Percentiles rank a stretch among this genome's conserved stretches.
Evolutionary conservation across 2,329 filamentous ascomycete genomes (phyloP).

Genomic region (Bisporella sp.): DNA sequence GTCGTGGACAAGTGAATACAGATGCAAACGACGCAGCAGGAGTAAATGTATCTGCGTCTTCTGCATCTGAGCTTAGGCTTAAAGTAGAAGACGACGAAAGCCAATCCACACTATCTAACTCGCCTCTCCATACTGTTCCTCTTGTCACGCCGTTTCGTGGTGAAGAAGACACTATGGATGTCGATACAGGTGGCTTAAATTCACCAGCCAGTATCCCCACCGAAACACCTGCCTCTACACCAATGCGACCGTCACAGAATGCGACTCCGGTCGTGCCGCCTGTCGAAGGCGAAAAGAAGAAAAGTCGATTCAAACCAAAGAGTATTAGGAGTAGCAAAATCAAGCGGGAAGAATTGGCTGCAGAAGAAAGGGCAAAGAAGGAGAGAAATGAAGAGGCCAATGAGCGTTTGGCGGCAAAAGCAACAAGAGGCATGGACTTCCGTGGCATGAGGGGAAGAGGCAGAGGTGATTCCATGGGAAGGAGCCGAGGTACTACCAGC

Average conservation of each 20-base stretch:
- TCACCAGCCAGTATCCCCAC: slow-evolving; percentile 22
- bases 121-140: too few relatives aligned
- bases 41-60: too few relatives aligned
- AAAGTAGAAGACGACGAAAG: background rate
- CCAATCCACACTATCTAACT: background rate
- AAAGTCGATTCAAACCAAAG: slow-evolving; percentile 28
- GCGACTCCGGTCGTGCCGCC: slow-evolving; percentile 4
- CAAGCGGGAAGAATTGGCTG: slow-evolving; percentile 20
- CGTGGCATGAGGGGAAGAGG: slow-evolving; percentile 8
- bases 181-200: slow-evolving; percentile 7
- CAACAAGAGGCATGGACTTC: slow-evolving; percentile 11
- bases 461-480: slow-evolving; percentile 28
- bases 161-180: background rate
- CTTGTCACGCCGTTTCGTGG: too few relatives aligned
- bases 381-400: slow-evolving; percentile 6
- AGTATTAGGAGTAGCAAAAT: slow-evolving; percentile 19
- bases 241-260: slow-evolving; percentile 11
- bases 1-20: too few relatives aligned
- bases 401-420: slow-evolving; percentile 9
- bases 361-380: slow-evolving; percentile 11
- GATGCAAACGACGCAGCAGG: too few relatives aligned
- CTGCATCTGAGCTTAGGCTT: too few relatives aligned
- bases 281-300: slow-evolving; percentile 12
- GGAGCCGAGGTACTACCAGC: slow-evolving; percentile 8
- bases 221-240: slow-evolving; percentile 24